phyloP scores from a whole-genome alignment of 139 green algal genomes.

The Zygnema circumcarinatum region DNA sequence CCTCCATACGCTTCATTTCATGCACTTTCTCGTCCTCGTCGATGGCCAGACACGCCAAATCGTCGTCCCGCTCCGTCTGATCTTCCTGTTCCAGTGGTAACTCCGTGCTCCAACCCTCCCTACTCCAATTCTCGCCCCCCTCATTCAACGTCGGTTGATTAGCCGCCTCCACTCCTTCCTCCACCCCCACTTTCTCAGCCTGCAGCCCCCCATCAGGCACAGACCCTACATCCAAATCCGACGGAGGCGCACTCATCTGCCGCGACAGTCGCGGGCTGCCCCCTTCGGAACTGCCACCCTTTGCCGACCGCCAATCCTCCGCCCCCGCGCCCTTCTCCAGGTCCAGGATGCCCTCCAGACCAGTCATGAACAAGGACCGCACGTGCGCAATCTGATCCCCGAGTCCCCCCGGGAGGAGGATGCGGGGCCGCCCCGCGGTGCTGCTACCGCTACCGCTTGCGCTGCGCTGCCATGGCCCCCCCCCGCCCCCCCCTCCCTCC shows the following conservation, averaged over 20 bases:
- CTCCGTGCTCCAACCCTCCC: neutral
- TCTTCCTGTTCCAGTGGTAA: slow-evolving; percentile 4
- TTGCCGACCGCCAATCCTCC: neutral
- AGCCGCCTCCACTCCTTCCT: neutral
- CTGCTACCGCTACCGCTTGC: slow-evolving; percentile 9
- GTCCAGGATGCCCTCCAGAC: slow-evolving; percentile 35
- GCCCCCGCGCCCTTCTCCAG: neutral
- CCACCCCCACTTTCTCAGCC: neutral
- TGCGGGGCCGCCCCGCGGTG: neutral
- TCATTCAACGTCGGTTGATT: neutral
- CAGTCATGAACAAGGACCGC: slow-evolving; percentile 24
- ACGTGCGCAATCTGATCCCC: slow-evolving; percentile 34
- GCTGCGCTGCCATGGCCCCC: neutral
- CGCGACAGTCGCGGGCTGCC: neutral
- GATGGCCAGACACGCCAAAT: neutral
- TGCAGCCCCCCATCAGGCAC: neutral
- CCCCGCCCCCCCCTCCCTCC: slow-evolving; percentile 7
- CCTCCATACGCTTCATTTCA: neutral
- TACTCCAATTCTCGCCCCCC: neutral
- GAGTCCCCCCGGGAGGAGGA: neutral
- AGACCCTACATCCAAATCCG: neutral
- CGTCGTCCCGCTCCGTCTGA: neutral
- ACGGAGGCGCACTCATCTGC: neutral
- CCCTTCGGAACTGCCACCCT: neutral
- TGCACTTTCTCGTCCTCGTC: neutral